A percentile compares a stretch with the other conserved stretches of the same genome.
These are phyloP conservation scores for Helotiales sp. DNA, from an alignment of 2,329 filamentous ascomycete species.

Conservation along the genomic window DNA sequence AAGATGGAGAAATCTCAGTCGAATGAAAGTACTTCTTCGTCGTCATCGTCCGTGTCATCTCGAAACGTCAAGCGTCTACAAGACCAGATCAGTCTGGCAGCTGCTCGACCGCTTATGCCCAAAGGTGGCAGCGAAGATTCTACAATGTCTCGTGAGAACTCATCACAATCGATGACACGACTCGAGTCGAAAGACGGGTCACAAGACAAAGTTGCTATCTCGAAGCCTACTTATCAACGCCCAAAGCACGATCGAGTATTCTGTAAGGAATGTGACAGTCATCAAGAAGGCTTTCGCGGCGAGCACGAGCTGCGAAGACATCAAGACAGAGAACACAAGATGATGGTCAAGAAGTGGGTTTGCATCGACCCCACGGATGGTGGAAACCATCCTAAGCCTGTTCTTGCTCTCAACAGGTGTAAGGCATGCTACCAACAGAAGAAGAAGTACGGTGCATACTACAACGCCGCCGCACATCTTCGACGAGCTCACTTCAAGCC, in stretches of 20 bases:
- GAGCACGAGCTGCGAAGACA: slow-evolving; percentile 82
- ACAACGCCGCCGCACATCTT: slow-evolving; percentile 91
- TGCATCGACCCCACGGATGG: slow-evolving; percentile 54
- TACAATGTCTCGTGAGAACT: slow-evolving; percentile 30
- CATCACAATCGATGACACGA: slow-evolving; percentile 32
- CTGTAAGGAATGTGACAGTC: slow-evolving; percentile 76
- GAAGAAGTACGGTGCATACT: slow-evolving; percentile 89
- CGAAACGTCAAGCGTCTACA: slow-evolving; percentile 35
- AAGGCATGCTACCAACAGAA: slow-evolving; percentile 79
- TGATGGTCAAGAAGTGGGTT: slow-evolving; percentile 54
- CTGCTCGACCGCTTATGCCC: slow-evolving; percentile 31
- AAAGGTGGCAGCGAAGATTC: slow-evolving; percentile 33
- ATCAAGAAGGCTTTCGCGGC: slow-evolving; percentile 84
- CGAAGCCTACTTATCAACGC: slow-evolving; percentile 36
- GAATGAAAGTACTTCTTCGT: slow-evolving; percentile 35
- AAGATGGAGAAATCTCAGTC: slow-evolving; percentile 37
- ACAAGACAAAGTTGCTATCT: slow-evolving; percentile 34
- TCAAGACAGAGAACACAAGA: slow-evolving; percentile 64
- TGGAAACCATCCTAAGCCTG: slow-evolving; percentile 48
- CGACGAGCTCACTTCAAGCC: slow-evolving; percentile 84
- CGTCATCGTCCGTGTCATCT: slow-evolving; percentile 30
- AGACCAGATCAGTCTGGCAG: slow-evolving; percentile 30
- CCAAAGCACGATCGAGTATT: slow-evolving; percentile 36
- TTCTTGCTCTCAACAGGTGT: slow-evolving; percentile 58
- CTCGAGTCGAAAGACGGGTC: slow-evolving; percentile 33